Percentiles rank a stretch among this genome's conserved stretches.
Conservation (phyloP, 495 filamentous ascomycete species). For the Tuber calosporum region DNA sequence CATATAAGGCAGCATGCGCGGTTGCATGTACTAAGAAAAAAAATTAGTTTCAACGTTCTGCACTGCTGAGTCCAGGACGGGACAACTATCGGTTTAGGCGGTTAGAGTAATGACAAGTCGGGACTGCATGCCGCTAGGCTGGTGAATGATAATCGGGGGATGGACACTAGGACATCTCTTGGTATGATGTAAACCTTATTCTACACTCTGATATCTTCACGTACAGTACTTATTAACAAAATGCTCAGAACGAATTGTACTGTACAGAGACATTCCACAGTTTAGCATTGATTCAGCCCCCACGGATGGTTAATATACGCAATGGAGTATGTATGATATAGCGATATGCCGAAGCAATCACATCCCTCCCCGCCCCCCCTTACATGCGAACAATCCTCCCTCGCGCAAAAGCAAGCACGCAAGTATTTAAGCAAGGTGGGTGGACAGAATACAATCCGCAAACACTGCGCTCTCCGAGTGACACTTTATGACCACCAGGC, state of each 20-base stretch:
- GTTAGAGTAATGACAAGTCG: too few species aligned
- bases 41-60: too few species aligned
- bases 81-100: too few species aligned
- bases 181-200: not conserved
- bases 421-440: not conserved
- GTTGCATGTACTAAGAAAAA: too few species aligned
- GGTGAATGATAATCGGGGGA: too few species aligned
- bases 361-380: not conserved
- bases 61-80: too few species aligned
- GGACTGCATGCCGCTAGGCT: too few species aligned
- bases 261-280: not conserved
- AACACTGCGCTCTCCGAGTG: not conserved
- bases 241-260: not conserved
- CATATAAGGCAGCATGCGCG: too few species aligned
- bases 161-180: not conserved
- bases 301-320: not conserved
- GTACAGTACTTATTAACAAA: not conserved
- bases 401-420: not conserved
- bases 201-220: not conserved
- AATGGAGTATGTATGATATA: not conserved
- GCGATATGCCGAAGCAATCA: not conserved
- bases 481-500: not conserved
- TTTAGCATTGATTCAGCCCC: not conserved
- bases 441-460: not conserved
- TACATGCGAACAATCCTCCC: not conserved